Conservation (phyloP, 306 rosid genomes). For the Acacia melanoxylon region DNA sequence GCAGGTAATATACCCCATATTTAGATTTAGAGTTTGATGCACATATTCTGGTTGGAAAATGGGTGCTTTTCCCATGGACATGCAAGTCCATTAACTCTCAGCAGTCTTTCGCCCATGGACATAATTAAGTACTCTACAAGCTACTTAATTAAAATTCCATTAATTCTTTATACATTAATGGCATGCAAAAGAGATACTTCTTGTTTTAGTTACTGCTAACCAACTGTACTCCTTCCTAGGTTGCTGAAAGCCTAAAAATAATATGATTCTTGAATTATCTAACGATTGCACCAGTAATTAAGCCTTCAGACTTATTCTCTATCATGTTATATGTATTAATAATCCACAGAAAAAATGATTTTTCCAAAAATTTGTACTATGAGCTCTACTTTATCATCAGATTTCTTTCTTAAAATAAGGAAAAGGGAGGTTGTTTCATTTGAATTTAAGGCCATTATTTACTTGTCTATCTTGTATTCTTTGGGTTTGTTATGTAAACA, state of each 20-base stretch:
- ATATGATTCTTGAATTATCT: background rate
- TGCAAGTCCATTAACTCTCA: background rate
- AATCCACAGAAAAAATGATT: background rate
- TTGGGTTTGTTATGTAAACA: too few species aligned
- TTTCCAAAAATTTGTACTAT: background rate
- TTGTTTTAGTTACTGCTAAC: constrained; percentile 12
- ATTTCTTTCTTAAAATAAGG: background rate
- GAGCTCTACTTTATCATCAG: background rate
- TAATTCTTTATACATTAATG: background rate
- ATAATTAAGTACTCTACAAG: constrained; percentile 3
- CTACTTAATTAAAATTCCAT: constrained; percentile 2
- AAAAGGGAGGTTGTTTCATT: constrained; percentile 15
- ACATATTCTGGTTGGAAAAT: background rate
- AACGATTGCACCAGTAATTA: constrained; percentile 17
- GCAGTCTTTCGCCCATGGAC: constrained; percentile 14
- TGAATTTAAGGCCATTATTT: constrained; percentile 13
- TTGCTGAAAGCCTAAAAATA: constrained; percentile 11
- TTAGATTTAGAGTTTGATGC: constrained; percentile 23
- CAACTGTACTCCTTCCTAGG: constrained; percentile 1
- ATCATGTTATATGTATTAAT: background rate
- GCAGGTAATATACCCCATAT: constrained; percentile 45
- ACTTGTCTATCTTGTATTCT: constrained; percentile 28
- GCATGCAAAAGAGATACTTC: background rate
- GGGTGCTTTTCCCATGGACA: background rate
- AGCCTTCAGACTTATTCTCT: background rate